Evolutionary conservation across 192 early-diverging fungal genomes (phyloP).

Genomic region (Entomortierella lignicola): DNA sequence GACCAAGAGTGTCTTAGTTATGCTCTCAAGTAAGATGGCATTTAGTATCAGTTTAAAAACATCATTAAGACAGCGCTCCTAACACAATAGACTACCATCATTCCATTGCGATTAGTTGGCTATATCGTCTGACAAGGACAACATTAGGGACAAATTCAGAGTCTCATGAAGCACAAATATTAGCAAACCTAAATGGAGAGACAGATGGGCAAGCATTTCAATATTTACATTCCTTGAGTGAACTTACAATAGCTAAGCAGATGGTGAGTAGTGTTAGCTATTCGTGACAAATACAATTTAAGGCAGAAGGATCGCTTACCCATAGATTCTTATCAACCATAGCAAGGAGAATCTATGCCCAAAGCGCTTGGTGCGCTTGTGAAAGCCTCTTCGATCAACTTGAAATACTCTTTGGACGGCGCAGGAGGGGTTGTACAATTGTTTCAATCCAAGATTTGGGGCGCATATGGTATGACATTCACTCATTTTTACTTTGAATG

Average conservation of each 20-base stretch:
- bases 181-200: conserved; percentile 14
- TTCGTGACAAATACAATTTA: too few relatives aligned
- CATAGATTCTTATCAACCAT: background rate
- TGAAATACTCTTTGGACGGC: conserved; percentile 22
- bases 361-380: conserved; percentile 22
- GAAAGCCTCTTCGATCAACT: conserved; percentile 32
- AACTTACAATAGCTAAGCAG: conserved; percentile 26
- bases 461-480: conserved; percentile 25
- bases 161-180: conserved; percentile 15
- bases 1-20: conserved; percentile 59
- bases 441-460: conserved; percentile 37
- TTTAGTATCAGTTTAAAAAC: too few relatives aligned
- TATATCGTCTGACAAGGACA: conserved; percentile 27
- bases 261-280: conserved; percentile 9
- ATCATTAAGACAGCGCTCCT: too few relatives aligned
- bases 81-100: too few relatives aligned
- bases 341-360: conserved; percentile 36
- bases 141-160: conserved; percentile 1
- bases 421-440: conserved; percentile 20
- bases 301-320: too few relatives aligned
- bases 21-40: conserved; percentile 52
- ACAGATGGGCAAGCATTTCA: conserved; percentile 27
- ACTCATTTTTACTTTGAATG: too few relatives aligned
- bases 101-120: conserved; percentile 13
- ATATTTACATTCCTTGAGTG: conserved; percentile 25